Conservation (phyloP, 2,329 filamentous ascomycete species). For the Stagonosporopsis vannaccii region DNA sequence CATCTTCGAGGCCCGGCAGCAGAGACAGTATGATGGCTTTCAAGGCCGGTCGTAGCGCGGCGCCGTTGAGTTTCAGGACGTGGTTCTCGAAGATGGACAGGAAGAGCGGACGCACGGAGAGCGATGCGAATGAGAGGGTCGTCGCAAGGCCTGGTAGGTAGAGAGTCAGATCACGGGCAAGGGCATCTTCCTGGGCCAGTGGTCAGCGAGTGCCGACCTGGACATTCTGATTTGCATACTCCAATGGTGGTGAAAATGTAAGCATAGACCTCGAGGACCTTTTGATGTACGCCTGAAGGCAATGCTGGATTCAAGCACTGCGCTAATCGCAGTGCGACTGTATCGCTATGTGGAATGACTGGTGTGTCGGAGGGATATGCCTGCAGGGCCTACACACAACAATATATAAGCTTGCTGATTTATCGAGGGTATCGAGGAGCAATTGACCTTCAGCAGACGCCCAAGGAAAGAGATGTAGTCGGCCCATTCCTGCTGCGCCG, state of each 20-base stretch:
- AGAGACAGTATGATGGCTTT: conserved; percentile 91
- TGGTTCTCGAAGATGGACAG: conserved; percentile 83
- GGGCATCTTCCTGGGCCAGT: conserved; percentile 65
- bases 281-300: conserved; percentile 96
- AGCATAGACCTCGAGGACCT: conserved; percentile 90
- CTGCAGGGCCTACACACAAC: conserved; percentile 75
- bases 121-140: conserved; percentile 91
- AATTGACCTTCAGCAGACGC: conserved; percentile 80
- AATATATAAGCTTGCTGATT: conserved; percentile 34
- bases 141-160: conserved; percentile 90
- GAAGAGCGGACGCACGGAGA: conserved; percentile 86
- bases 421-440: conserved; percentile 18
- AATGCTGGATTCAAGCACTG: conserved; percentile 94
- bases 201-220: conserved; percentile 31
- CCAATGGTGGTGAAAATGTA: conserved; percentile 89
- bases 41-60: conserved; percentile 81
- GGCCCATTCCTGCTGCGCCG: conserved; percentile 95
- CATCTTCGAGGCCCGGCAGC: conserved; percentile 90
- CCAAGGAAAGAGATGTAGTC: conserved; percentile 98
- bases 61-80: conserved; percentile 74
- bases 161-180: conserved; percentile 82
- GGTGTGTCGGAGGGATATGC: conserved; percentile 75
- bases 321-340: conserved; percentile 87
- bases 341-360: conserved; percentile 79
- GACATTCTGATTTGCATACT: conserved; percentile 50